Base-by-base conservation (phyloP, 768 basidiomycete genomes). In the Favolaschia claudopus region DNA sequence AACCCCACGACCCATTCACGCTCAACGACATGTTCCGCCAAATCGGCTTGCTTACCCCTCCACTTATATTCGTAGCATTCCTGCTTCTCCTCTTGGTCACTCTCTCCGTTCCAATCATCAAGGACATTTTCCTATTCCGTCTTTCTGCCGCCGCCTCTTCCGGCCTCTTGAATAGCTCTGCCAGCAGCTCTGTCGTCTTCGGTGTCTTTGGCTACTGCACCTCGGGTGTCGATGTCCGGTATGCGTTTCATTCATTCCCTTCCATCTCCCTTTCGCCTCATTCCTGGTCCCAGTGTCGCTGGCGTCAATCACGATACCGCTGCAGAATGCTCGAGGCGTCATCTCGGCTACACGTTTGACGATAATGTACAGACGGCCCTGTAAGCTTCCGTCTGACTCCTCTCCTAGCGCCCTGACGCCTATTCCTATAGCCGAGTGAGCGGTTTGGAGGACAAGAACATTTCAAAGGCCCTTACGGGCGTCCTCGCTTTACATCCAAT, bases 121-220 rank as follows among this genome's bases (percentile, higher is more conserved):
- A 76, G 67, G 68, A 75, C 57, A 82, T 89, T 45, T 85, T 79
- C 72, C 77, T 88, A 46, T 85, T 89, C 67, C 73, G 76, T 36
- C 75, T 88, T 46, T 64, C 76, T 24, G 76, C 77, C 15, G 66
- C 76, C 31, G 67, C 72, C 42, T 60, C 65, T 12, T 71, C 75
- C 13, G 65, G 70, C 48, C 62, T 79, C 46, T 58, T 81, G 39
- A 60, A 69, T 56, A 68, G 75, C 46, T 73, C 72, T 39, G 79
- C 74, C 37, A 70, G 61, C 27, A 78, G 69, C 20, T 67, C 67
- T 44, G 83, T 80, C 57, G 74, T 73, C 37, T 83, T 88, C 68
- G 87, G 88, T 54, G 81, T 87, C 48, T 89, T 84, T 79, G 88
- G 88, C 29, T 87, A 85, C 66, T 89, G 87, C 70, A 73, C 80